Conservation (phyloP, 2,329 filamentous ascomycete genomes). For the Curvularia sp. region DNA sequence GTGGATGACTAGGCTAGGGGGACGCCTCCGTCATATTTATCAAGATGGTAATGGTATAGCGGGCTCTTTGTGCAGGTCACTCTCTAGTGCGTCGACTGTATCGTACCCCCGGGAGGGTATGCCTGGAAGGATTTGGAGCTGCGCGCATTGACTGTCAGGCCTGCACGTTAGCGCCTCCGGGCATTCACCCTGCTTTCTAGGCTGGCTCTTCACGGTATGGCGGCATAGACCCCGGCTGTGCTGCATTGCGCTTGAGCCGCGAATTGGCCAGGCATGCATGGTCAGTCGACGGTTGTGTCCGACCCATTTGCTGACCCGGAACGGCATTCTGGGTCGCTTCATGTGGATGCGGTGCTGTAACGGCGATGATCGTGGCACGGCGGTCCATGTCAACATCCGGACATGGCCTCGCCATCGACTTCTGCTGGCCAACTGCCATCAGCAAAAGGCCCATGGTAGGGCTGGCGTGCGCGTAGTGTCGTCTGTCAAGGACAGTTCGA, state of each 20-base stretch:
- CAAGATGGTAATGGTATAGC: conserved; percentile 28
- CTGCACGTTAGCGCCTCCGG: conserved; percentile 37
- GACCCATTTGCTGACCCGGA: conserved; percentile 47
- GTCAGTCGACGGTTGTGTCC: conserved; percentile 43
- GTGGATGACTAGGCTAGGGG: conserved; percentile 25
- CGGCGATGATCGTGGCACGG: conserved; percentile 26
- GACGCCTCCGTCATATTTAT: conserved; percentile 36
- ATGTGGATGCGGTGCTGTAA: conserved; percentile 17
- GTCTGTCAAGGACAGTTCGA: conserved; percentile 1
- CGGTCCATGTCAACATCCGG: conserved; percentile 4
- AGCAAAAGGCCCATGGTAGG: conserved; percentile 2
- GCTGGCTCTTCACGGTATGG: conserved; percentile 26
- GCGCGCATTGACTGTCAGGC: conserved; percentile 34
- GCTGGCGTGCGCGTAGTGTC: not conserved
- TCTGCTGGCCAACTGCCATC: conserved; percentile 5
- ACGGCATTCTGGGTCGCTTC: conserved; percentile 39
- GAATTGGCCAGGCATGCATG: conserved; percentile 33
- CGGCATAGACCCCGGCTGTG: conserved; percentile 29
- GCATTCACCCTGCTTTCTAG: conserved; percentile 34
- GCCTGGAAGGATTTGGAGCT: conserved; percentile 31
- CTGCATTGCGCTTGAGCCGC: conserved; percentile 45
- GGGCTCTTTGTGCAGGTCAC: conserved; percentile 25
- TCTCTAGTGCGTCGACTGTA: conserved; percentile 46
- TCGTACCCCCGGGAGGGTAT: conserved; percentile 39
- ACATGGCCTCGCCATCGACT: conserved; percentile 17